Conservation (phyloP, 306 rosid genomes). For the Acacia melanoxylon region DNA sequence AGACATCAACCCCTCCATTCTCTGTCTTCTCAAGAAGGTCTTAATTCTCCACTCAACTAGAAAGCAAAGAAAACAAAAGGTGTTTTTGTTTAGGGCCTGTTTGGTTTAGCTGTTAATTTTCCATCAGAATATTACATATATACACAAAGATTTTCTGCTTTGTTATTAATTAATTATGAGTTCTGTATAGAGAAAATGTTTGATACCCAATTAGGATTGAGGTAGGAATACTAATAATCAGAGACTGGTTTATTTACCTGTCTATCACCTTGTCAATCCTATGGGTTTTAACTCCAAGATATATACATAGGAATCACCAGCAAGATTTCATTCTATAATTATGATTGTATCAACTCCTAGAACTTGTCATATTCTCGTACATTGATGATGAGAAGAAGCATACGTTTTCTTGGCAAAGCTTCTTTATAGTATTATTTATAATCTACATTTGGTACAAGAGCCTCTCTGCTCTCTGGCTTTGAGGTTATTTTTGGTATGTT, state of each 20-base stretch:
- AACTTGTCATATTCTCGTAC: too few species aligned
- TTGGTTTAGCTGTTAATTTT: slow-evolving; percentile 10
- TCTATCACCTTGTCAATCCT: not conserved
- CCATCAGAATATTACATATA: slow-evolving; percentile 24
- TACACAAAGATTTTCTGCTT: slow-evolving; percentile 27
- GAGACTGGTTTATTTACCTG: slow-evolving; percentile 12
- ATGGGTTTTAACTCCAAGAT: not conserved
- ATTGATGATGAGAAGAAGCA: too few species aligned
- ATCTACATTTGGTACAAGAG: not conserved
- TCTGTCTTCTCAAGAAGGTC: slow-evolving; percentile 64
- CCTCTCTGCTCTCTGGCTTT: not conserved
- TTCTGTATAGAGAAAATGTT: slow-evolving; percentile 39
- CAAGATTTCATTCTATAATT: not conserved
- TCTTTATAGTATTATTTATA: not conserved
- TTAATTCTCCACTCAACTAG: slow-evolving; percentile 53
- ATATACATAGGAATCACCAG: not conserved
- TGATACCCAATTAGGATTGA: slow-evolving; percentile 30
- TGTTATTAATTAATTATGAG: slow-evolving; percentile 16
- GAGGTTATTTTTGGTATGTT: not conserved
- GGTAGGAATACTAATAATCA: slow-evolving; percentile 26
- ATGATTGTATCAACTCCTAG: too few species aligned
- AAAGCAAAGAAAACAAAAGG: not conserved
- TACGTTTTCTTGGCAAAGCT: too few species aligned
- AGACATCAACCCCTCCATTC: slow-evolving; percentile 52
- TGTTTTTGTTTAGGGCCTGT: not conserved